A percentile compares a stretch with the other conserved stretches of the same genome.
These are phyloP conservation scores for Candida peoriensis DNA, from an alignment of 805 yeast species.

Conservation along the genomic window DNA sequence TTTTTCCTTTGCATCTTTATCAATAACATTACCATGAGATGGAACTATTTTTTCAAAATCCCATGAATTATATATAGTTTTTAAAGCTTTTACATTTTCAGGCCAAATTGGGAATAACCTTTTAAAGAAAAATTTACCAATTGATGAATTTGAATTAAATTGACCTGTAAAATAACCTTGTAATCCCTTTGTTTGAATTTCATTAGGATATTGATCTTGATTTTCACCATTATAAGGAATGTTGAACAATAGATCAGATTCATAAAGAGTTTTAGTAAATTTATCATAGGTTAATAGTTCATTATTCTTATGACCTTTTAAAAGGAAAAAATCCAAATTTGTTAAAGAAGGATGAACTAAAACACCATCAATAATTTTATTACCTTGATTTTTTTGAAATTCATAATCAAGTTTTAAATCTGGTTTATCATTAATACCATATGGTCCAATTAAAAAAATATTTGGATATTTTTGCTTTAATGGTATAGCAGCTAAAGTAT, in stretches of 20 bases:
- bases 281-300: slow-evolving; percentile 52
- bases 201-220: slow-evolving; percentile 41
- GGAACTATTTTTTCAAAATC: slow-evolving; percentile 45
- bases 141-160: slow-evolving; percentile 35
- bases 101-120: slow-evolving; percentile 17
- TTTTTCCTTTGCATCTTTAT: slow-evolving; percentile 31
- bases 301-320: slow-evolving; percentile 51
- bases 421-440: slow-evolving; percentile 32
- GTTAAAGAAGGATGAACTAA: slow-evolving; percentile 37
- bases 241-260: slow-evolving; percentile 60
- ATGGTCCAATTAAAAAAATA: slow-evolving; percentile 48
- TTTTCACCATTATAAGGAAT: slow-evolving; percentile 46
- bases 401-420: slow-evolving; percentile 35
- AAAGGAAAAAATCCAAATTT: slow-evolving; percentile 49
- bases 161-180: slow-evolving; percentile 34
- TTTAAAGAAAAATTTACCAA: slow-evolving; percentile 32
- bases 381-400: slow-evolving; percentile 29
- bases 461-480: slow-evolving; percentile 47
- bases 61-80: slow-evolving; percentile 28
- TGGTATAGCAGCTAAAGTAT: slow-evolving; percentile 55
- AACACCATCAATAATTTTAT: slow-evolving; percentile 29
- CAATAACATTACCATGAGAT: slow-evolving; percentile 59
- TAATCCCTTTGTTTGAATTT: slow-evolving; percentile 41
- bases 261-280: slow-evolving; percentile 42
- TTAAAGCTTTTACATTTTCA: slow-evolving; percentile 14